Evolutionary conservation across 2,329 filamentous ascomycete genomes (phyloP), one percentile per base, ranked within the genome.

Genomic region (Trichoderma arundinaceum): DNA sequence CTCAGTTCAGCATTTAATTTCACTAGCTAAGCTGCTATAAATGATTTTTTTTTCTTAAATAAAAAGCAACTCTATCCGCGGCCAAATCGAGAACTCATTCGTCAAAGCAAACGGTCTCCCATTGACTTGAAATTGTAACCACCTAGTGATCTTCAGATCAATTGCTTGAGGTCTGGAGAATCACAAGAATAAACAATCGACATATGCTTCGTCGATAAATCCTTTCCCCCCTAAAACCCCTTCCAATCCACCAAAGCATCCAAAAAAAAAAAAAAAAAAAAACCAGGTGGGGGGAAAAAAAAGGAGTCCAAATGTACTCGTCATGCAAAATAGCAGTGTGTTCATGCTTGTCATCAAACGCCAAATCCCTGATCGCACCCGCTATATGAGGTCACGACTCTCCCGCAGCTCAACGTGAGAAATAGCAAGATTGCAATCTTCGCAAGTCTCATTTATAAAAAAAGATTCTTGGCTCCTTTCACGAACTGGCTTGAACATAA

Each of bases 311-410:
- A 53, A 28, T 44, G 38, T 44, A 53, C 39, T 72, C 69, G 65
- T 72, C 67, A 72, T 75, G 72, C 74, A 71, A 73, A 74, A 69
- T 73, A 72, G 73, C 74, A 72, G 72, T n/a, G 9, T 76, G 72
- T 73, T 78, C 77, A 75, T 79, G 75, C 75, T 54, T 67, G 35
- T 70, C 70, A 60, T 71, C 64, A 62, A 68, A 68, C 75, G 57
- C 64, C 57, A 28, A 22, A n/a, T 49, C 19, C 56, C 43, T 48
- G 41, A 48, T 49, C 46, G 49, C 46, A 49, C 39, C 51, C 46
- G 13, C 48, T 6, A 38, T 59, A 7, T 58, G 17, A 33, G 33
- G 19, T 38, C n/a, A 28, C 39, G 28, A 33, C 59, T 35, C 33
- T 62, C 39, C 22, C 53, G 59, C 38, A 53, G 38, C 59, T 53